These are phyloP conservation scores for Solanum hybrid DNA, from an alignment of 305 asterid genomes.

Conservation along the genomic window DNA sequence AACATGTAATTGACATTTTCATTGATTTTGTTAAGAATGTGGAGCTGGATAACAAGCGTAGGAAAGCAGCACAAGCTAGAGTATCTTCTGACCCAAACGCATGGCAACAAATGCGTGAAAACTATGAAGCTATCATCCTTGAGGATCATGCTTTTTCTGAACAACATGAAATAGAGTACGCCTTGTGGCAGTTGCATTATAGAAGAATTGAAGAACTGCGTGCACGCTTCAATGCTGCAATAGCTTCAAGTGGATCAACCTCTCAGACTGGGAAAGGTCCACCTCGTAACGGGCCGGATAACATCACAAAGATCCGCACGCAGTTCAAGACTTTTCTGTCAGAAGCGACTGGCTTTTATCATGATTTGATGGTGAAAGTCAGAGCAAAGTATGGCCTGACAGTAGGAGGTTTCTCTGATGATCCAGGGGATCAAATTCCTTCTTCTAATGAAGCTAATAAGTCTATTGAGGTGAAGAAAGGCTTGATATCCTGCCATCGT, in stretches of 20 bases:
- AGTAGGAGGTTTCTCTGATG: slow-evolving; percentile 65
- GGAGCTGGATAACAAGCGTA: slow-evolving; percentile 79
- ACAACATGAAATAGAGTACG: slow-evolving; percentile 73
- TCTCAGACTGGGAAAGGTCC: slow-evolving; percentile 74
- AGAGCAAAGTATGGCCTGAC: slow-evolving; percentile 81
- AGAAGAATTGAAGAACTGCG: slow-evolving; percentile 90
- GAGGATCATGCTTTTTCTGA: slow-evolving; percentile 91
- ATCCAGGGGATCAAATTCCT: slow-evolving; percentile 47
- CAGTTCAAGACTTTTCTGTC: slow-evolving; percentile 84
- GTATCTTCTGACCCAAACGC: slow-evolving; percentile 79
- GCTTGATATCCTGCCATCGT: slow-evolving; percentile 83
- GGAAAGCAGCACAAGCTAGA: slow-evolving; percentile 81
- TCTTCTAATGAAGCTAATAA: slow-evolving; percentile 49
- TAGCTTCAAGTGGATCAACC: slow-evolving; percentile 50
- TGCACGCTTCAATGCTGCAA: slow-evolving; percentile 55
- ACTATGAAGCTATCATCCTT: slow-evolving; percentile 82
- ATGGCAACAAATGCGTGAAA: slow-evolving; percentile 96
- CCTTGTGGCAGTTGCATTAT: slow-evolving; percentile 92
- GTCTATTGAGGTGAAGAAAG: slow-evolving; percentile 59
- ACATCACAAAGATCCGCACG: slow-evolving; percentile 62
- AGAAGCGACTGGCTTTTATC: slow-evolving; percentile 96
- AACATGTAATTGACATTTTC: background rate
- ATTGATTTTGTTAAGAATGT: slow-evolving; percentile 37
- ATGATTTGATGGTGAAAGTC: slow-evolving; percentile 84
- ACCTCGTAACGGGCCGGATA: slow-evolving; percentile 62